Evolutionary conservation across 768 basidiomycete species (phyloP), one percentile per base, ranked within the genome.

Genomic region (Boletus rubroflammeus): DNA sequence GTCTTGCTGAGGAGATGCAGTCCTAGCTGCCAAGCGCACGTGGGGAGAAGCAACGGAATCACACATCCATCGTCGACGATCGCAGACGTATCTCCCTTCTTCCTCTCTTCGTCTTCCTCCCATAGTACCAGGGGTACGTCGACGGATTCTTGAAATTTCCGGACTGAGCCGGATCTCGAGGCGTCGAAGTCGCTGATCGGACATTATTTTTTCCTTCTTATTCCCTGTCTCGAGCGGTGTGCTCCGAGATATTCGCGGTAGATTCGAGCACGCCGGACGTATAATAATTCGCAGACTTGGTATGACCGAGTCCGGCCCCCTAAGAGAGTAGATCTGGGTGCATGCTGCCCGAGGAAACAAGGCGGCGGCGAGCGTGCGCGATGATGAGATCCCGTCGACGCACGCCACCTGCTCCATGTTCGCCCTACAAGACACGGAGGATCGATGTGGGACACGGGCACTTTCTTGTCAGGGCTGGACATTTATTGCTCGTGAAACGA

Each of bases 101-200:
- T 46, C 34, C 57, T 1, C 51, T 48, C 41, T 55, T 55, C 50
- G 31, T 29, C 35, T 48, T 55, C 50, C 31, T 38, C 15, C 31
- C 38, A 51, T 39, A n/a, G 38, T 21, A 21, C n/a, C 32, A 35
- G 28, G 36, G 36, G 36, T 38, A n/a, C 32, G 43, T 55, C 15
- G 42, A 36, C 28, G 25, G 60, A 51, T 62, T 62, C 60, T 62
- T 58, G 50, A 43, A 43, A 59, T 54, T 41, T 48, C 57, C 61
- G 61, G 46, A 39, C 42, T 14, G 3, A 13, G 47, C 31, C 60
- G 61, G 60, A 63, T 63, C 61, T 63, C 25, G 52, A 54, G 49
- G 56, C 6, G 38, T 51, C 56, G 60, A 63, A 59, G 61, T 23
- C 25, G 53, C 35, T 62, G 60, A 63, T 61, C 60, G 60, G 61